Evolutionary conservation across 805 yeast species (phyloP).

Genomic region (Metschnikowia arizonensis): DNA sequence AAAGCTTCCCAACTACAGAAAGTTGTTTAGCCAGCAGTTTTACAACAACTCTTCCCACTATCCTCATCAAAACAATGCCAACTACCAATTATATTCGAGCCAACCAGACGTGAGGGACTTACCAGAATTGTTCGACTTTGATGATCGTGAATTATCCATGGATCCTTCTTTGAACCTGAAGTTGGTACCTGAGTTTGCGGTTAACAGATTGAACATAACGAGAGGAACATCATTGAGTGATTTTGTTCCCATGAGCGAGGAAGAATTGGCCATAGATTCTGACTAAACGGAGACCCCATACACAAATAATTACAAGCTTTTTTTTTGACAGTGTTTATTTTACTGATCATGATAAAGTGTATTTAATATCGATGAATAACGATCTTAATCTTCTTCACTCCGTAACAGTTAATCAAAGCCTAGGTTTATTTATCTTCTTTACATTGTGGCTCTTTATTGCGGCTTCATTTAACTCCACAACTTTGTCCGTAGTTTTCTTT

Average conservation of each 20-base stretch:
- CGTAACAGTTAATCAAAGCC: constrained; percentile 21
- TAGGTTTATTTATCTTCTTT: constrained; percentile 33
- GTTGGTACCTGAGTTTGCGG: constrained; percentile 43
- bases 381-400: neutral
- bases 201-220: constrained; percentile 24
- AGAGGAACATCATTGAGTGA: constrained; percentile 24
- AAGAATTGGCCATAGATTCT: constrained; percentile 28
- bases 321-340: neutral
- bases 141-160: constrained; percentile 47
- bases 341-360: constrained; percentile 2
- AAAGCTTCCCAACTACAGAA: constrained; percentile 42
- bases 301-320: neutral
- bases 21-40: constrained; percentile 38
- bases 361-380: constrained; percentile 3
- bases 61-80: constrained; percentile 37
- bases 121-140: constrained; percentile 51
- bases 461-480: constrained; percentile 5
- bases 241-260: constrained; percentile 37
- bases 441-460: constrained; percentile 11
- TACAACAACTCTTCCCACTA: constrained; percentile 24
- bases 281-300: constrained; percentile 18
- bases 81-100: constrained; percentile 35
- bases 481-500: neutral
- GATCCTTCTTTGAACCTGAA: constrained; percentile 36
- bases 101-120: constrained; percentile 41